These are phyloP conservation scores for Diaporthe citriasiana DNA, from an alignment of 2,329 filamentous ascomycete species.

Conservation along the genomic window DNA sequence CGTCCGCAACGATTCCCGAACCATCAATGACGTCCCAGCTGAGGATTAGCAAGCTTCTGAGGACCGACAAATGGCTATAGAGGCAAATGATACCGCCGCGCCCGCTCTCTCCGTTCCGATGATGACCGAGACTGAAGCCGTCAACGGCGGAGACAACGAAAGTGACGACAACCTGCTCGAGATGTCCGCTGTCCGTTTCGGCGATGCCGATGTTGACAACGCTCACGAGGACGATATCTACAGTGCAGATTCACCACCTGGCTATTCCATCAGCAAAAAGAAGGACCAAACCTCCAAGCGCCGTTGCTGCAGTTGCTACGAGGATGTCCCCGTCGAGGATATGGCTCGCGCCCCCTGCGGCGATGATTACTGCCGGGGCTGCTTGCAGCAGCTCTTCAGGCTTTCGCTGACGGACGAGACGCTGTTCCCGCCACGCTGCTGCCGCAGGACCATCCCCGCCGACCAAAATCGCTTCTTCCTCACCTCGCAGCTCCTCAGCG, in stretches of 20 bases:
- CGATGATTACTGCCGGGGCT: neutral
- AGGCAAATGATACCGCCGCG: too few relatives aligned
- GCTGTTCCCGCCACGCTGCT: neutral
- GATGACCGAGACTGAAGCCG: neutral
- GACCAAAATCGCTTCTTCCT: neutral
- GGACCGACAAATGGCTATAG: too few relatives aligned
- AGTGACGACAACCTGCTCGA: neutral
- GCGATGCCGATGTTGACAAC: neutral
- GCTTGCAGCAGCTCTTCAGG: neutral
- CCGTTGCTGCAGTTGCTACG: neutral
- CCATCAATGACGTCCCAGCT: neutral
- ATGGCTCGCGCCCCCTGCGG: neutral
- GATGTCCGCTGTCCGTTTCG: neutral
- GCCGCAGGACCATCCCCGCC: neutral
- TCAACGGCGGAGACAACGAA: neutral
- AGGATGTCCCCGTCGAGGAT: neutral
- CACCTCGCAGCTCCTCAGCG: neutral
- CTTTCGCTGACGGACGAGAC: neutral
- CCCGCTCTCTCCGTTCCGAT: too few relatives aligned
- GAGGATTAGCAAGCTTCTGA: neutral
- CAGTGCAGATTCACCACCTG: neutral
- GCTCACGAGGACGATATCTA: neutral
- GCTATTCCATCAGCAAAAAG: neutral
- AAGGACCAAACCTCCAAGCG: neutral
- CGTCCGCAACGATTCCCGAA: neutral